Conservation (phyloP, 306 rosid genomes). For the Fragaria nilgerrensis region DNA sequence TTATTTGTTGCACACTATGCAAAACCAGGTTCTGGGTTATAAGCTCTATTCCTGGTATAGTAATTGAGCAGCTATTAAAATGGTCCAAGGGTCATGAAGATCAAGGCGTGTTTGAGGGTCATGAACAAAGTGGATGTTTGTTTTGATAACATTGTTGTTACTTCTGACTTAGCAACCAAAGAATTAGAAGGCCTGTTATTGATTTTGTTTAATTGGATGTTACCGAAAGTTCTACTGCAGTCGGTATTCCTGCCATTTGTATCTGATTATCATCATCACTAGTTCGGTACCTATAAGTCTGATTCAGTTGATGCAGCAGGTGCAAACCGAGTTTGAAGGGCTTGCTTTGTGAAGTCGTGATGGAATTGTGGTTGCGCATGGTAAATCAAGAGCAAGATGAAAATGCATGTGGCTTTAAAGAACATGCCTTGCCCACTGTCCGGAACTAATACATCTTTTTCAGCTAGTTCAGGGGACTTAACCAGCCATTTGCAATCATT, state of each 20-base stretch:
- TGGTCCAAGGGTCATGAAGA: background rate
- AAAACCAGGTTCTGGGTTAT: background rate
- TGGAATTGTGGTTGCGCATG: background rate
- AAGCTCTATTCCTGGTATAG: background rate
- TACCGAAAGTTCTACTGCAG: background rate
- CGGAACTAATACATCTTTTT: background rate
- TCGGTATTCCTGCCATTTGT: background rate
- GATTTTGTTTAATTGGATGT: background rate
- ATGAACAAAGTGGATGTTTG: background rate
- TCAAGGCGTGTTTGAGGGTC: background rate
- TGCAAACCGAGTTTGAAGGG: constrained; percentile 23
- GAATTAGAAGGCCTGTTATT: background rate
- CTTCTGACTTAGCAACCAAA: background rate
- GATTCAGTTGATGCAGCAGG: constrained; percentile 29
- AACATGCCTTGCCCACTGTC: background rate
- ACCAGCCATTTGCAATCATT: background rate
- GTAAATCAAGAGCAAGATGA: constrained; percentile 7
- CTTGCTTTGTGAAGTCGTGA: constrained; percentile 20
- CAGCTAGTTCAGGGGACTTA: background rate
- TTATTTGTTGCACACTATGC: background rate
- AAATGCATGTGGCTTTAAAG: background rate
- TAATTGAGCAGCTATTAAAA: background rate
- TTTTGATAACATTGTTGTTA: background rate
- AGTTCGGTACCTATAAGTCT: background rate
- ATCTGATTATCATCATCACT: background rate